phyloP scores from a whole-genome alignment of 148 eudicot species.

The Salicornia ramosissima region DNA sequence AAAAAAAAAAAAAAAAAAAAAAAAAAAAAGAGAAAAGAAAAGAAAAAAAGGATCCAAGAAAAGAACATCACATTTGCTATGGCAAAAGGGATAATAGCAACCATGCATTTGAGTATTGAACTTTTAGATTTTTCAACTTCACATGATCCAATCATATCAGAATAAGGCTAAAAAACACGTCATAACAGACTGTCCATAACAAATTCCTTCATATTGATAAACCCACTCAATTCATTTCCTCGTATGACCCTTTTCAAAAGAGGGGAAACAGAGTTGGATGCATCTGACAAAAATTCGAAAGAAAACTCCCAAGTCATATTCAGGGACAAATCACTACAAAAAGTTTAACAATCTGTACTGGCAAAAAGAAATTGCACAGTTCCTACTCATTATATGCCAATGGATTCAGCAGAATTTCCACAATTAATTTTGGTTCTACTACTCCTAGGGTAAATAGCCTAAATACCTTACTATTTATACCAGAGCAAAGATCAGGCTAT shows the following conservation, averaged over 20 bases:
- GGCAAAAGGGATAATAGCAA: background rate
- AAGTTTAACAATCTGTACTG: background rate
- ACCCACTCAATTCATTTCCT: background rate
- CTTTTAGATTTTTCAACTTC: too few relatives aligned
- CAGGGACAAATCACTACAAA: background rate
- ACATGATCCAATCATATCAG: too few relatives aligned
- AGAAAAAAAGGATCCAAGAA: background rate
- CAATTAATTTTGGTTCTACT: background rate
- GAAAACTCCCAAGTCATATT: too few relatives aligned
- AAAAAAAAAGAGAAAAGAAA: too few relatives aligned
- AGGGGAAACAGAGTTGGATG: background rate
- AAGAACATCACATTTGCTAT: background rate
- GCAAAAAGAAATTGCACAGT: background rate
- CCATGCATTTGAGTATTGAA: too few relatives aligned
- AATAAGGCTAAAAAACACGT: too few relatives aligned
- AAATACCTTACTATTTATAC: too few relatives aligned
- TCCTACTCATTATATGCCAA: background rate
- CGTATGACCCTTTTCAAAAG: background rate
- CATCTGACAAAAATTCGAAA: too few relatives aligned
- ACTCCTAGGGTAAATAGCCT: background rate
- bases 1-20: too few relatives aligned
- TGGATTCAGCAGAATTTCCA: background rate
- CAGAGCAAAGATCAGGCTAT: background rate
- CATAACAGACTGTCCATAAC: background rate
- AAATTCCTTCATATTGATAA: background rate